Conservation (phyloP, 2,329 filamentous ascomycete species). For the Pseudogymnoascus sp. region DNA sequence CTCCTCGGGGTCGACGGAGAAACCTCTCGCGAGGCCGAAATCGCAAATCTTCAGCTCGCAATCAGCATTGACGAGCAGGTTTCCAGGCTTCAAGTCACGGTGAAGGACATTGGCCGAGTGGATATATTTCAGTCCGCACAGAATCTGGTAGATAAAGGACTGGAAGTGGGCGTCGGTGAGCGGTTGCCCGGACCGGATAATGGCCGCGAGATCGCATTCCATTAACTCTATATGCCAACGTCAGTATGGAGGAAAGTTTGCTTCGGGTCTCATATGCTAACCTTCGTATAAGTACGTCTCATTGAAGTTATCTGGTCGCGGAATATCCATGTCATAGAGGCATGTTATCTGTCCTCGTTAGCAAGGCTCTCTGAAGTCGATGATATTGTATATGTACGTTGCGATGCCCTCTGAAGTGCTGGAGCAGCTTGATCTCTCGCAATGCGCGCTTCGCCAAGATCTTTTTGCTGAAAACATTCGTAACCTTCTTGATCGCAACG, state of each 20-base stretch:
- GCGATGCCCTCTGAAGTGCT: conserved; percentile 89
- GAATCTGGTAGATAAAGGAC: conserved; percentile 99
- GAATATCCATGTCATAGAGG: conserved; percentile 99
- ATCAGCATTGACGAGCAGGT: conserved; percentile 95
- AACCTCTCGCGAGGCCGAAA: conserved; percentile 92
- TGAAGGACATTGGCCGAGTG: conserved; percentile 98
- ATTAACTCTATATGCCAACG: conserved; percentile 67
- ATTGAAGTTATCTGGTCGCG: conserved; percentile 94
- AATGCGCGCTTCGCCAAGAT: conserved; percentile 96
- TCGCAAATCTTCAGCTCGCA: conserved; percentile 99
- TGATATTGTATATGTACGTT: conserved; percentile 53
- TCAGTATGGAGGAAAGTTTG: conserved; percentile 16
- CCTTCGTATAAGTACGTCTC: conserved; percentile 98
- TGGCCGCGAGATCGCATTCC: conserved; percentile 97
- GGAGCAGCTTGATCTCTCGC: conserved; percentile 96
- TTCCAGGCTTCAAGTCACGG: conserved; percentile 93
- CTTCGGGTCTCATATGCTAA: conserved; percentile 32
- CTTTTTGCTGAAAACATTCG: conserved; percentile 99
- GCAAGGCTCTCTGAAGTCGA: conserved; percentile 17
- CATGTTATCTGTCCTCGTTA: conserved; percentile 76
- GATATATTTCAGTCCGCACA: conserved; percentile 97
- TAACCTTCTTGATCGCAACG: conserved; percentile 98
- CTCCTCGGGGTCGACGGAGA: conserved; percentile 94
- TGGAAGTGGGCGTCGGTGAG: conserved; percentile 98
- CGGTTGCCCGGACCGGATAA: conserved; percentile 94